Evolutionary conservation across 495 filamentous ascomycete species (phyloP).

Genomic region (Penicillium pancosmium): DNA sequence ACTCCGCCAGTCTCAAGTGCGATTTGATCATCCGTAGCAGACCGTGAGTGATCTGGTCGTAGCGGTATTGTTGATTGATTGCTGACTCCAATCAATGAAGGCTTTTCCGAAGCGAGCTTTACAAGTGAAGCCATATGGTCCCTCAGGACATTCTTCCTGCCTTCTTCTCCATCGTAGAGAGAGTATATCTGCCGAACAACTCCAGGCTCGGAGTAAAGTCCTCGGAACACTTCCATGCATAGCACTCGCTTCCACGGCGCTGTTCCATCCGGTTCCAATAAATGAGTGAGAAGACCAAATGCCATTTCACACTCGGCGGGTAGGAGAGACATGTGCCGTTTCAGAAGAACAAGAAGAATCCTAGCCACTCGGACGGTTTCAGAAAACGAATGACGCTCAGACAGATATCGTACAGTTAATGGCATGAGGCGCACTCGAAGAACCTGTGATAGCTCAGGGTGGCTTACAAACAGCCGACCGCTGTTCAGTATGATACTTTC

Average conservation of each 20-base stretch:
- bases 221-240: conserved; percentile 88
- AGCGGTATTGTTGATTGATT: conserved; percentile 80
- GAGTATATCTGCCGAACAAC: conserved; percentile 80
- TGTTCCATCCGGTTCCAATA: conserved; percentile 81
- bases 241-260: conserved; percentile 81
- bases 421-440: conserved; percentile 82
- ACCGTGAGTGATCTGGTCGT: conserved; percentile 40
- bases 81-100: conserved; percentile 80
- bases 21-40: conserved; percentile 71
- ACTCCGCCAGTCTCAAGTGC: conserved; percentile 86
- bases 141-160: conserved; percentile 74
- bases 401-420: conserved; percentile 73
- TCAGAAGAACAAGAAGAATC: conserved; percentile 77
- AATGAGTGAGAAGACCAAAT: conserved; percentile 79
- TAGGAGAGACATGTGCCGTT: conserved; percentile 73
- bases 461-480: conserved; percentile 72
- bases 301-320: conserved; percentile 82
- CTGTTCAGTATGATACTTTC: conserved; percentile 88
- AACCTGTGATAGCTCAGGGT: conserved; percentile 79
- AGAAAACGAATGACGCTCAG: conserved; percentile 77
- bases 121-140: conserved; percentile 84
- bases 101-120: conserved; percentile 86
- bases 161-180: conserved; percentile 73
- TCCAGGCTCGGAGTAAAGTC: conserved; percentile 76
- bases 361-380: conserved; percentile 80